Conservation (phyloP, 345 rosid genomes). For the Brassica juncea region DNA sequence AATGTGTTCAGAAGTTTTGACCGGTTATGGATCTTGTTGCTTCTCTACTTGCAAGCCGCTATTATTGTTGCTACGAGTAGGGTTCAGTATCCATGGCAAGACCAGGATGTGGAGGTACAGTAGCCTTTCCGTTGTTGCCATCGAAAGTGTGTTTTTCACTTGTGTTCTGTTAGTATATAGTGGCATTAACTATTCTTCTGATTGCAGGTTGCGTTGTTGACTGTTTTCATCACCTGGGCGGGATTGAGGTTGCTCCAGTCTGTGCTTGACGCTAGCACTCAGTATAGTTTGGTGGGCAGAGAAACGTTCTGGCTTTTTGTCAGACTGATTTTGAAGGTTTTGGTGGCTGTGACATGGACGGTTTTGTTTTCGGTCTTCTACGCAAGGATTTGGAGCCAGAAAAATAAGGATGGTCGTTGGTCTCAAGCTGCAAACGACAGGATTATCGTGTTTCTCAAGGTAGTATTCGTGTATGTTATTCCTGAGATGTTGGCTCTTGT, state of each 20-base stretch:
- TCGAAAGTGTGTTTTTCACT: conserved; percentile 20
- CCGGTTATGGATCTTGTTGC: conserved; percentile 79
- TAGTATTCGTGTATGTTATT: conserved; percentile 57
- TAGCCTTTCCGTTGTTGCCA: conserved; percentile 4
- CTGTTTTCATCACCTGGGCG: conserved; percentile 82
- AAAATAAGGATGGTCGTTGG: conserved; percentile 60
- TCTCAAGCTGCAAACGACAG: conserved; percentile 61
- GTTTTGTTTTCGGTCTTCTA: conserved; percentile 74
- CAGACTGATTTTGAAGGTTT: conserved; percentile 73
- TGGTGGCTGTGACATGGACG: conserved; percentile 73
- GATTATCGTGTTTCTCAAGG: conserved; percentile 62
- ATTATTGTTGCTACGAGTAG: conserved; percentile 73
- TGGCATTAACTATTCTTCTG: conserved; percentile 16
- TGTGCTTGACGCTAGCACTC: conserved; percentile 80
- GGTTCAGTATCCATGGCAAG: conserved; percentile 63
- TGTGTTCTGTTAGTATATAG: conserved; percentile 8
- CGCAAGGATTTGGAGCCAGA: conserved; percentile 78
- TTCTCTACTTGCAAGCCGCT: conserved; percentile 76
- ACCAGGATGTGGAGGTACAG: conserved; percentile 51
- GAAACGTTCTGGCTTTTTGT: conserved; percentile 61
- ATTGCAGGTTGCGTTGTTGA: conserved; percentile 70
- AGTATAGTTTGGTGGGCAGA: conserved; percentile 78
- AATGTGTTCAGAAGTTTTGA: conserved; percentile 86
- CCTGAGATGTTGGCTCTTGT: conserved; percentile 80
- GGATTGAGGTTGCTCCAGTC: conserved; percentile 72